Conservation (phyloP, 2,329 filamentous ascomycete species). For the Epichloe amarillans region DNA sequence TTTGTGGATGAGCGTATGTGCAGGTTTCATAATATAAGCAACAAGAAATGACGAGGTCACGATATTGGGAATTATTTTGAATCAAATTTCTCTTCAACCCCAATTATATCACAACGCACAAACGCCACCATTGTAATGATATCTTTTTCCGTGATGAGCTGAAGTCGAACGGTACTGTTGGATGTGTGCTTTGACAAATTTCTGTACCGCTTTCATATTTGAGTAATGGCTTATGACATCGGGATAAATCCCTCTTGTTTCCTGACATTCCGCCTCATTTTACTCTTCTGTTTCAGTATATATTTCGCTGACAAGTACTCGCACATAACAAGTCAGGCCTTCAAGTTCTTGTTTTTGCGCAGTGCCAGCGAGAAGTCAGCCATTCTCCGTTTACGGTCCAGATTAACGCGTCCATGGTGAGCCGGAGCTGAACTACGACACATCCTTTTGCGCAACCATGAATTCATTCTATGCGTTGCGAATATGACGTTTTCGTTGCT, state of each 20-base stretch:
- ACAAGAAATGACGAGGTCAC: background rate
- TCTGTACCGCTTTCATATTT: background rate
- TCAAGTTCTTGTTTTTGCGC: no score
- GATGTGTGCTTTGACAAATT: background rate
- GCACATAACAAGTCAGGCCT: no score
- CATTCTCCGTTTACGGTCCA: background rate
- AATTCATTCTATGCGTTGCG: background rate
- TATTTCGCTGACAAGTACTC: no score
- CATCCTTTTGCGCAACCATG: background rate
- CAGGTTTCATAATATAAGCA: background rate
- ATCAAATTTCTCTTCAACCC: slow-evolving; percentile 10
- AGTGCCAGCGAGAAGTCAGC: no score
- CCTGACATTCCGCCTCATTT: no score
- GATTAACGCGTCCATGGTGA: background rate
- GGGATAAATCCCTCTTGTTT: background rate
- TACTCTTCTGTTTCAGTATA: no score
- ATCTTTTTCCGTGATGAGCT: background rate
- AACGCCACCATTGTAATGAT: background rate
- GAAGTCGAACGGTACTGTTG: background rate
- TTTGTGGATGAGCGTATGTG: slow-evolving; percentile 1
- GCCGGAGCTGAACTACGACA: background rate
- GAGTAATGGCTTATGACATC: background rate
- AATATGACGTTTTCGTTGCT: slow-evolving; percentile 17
- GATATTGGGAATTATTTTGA: slow-evolving; percentile 11
- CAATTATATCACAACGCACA: slow-evolving; percentile 7